phyloP scores from a whole-genome alignment of 2,329 filamentous ascomycete genomes.

The Ophiostoma ulmi region DNA sequence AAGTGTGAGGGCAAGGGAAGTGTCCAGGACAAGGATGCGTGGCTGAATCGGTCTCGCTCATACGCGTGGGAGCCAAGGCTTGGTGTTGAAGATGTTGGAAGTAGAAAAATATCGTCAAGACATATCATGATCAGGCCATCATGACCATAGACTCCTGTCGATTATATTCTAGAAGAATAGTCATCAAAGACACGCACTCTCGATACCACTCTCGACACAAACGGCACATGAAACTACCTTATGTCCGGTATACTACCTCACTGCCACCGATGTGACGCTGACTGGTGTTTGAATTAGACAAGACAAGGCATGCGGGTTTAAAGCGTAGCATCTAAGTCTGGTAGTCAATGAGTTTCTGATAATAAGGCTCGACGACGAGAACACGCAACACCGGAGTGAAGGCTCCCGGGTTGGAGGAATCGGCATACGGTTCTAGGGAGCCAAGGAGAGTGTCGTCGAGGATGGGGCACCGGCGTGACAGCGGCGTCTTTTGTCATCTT shows the following conservation, averaged over 20 bases:
- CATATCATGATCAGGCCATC: not conserved
- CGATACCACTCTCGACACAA: not conserved
- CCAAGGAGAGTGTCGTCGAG: conserved; percentile 1
- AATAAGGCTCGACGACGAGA: not conserved
- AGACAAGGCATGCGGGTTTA: not conserved
- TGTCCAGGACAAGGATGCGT: not conserved
- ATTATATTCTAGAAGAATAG: not conserved
- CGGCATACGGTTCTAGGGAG: not conserved
- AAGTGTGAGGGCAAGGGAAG: not conserved
- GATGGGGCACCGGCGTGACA: not conserved
- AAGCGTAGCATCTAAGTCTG: not conserved
- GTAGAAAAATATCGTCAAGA: not conserved
- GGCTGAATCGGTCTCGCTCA: not conserved
- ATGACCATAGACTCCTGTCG: not conserved
- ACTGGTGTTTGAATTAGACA: not conserved
- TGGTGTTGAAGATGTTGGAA: not conserved
- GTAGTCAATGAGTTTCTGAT: not conserved
- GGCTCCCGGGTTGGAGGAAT: not conserved
- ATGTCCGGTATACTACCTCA: conserved; percentile 6
- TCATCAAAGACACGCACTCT: not conserved
- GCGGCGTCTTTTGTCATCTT: not conserved
- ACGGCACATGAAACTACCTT: not conserved
- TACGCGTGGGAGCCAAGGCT: not conserved
- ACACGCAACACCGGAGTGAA: not conserved
- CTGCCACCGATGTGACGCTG: conserved; percentile 10